These are phyloP conservation scores for Leishmania lainsoni DNA, from an alignment of 208 protist genomes.

Conservation along the genomic window DNA sequence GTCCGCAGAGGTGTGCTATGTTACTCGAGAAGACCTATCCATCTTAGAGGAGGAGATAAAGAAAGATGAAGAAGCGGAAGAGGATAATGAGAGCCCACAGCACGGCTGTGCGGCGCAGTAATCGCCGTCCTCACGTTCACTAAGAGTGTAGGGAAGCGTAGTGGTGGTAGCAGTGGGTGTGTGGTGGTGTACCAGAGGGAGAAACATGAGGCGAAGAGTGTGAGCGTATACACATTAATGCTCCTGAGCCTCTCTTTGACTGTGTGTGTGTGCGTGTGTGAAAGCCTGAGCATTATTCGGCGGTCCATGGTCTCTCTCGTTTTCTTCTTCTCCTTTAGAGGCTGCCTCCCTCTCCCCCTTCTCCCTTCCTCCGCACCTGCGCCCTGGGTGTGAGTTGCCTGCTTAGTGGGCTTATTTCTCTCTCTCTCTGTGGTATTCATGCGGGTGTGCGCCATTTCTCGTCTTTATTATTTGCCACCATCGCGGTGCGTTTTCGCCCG, in stretches of 20 bases:
- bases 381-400: background rate
- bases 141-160: background rate
- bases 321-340: background rate
- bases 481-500: background rate
- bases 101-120: constrained; percentile 61
- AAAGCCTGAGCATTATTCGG: background rate
- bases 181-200: background rate
- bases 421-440: background rate
- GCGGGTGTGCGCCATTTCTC: background rate
- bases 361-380: background rate
- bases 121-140: background rate
- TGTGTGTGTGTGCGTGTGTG: constrained; percentile 7
- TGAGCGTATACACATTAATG: background rate
- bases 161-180: background rate
- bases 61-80: constrained; percentile 61
- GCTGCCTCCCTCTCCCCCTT: background rate
- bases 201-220: background rate
- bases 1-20: constrained; percentile 54
- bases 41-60: constrained; percentile 31
- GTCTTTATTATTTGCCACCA: background rate
- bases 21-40: constrained; percentile 48
- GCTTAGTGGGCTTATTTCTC: background rate
- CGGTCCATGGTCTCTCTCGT: background rate
- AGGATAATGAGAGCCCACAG: constrained; percentile 43
- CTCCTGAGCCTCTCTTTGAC: background rate